Evolutionary conservation across 2,329 filamentous ascomycete species (phyloP), one percentile per base, ranked within the genome.

Genomic region (Chrysoporthe puriensis): DNA sequence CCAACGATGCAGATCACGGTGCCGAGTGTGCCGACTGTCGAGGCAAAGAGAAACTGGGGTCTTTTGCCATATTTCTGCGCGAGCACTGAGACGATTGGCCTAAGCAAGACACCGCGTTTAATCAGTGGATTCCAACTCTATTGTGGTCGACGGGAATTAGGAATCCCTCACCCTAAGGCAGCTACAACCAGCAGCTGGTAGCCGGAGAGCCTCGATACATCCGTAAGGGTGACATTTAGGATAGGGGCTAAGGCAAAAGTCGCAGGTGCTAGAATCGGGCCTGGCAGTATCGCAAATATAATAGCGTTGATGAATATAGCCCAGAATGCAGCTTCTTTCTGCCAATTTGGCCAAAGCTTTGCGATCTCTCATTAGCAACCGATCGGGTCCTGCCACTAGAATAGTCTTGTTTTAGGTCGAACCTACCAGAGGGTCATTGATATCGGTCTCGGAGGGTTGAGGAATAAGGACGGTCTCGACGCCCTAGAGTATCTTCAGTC

Each of bases 51-150:
- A 63, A 77, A 77, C 58, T 77, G 75, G 0, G 76, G 76, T 0
- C 76, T 73, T 61, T 78, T 78, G 2, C 76, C 76, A 60, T 76
- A 78, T 59, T 77, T 78, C 46, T 76, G 74, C 2, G 75, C 76
- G 18, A 77, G 70, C 1, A 77, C 74, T 9, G 75, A 78, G 9
- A 78, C 76, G 7, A 77, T 4, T 5, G 67, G 67, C 16, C 67
- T 69, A 18, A 40, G 43, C 21, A 21, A 4, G 2, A 34, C 9
- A 32, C 9, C 14, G 2, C 0, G 7, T 21, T 54, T 26, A 34
- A 11, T 54, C 7, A 63, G 61, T 63, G 5, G 7, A 11, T 40
- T 57, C 6, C 16, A 18, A 13, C 54, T 18, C 34, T 4, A 34
- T 57, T 40, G 16, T 21, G 5, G 34, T 40, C 16, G 7, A n/a